A percentile compares a stretch with the other conserved stretches of the same genome.
phyloP scores from a whole-genome alignment of 768 basidiomycete species.

The Xerocomellus intermedius region DNA sequence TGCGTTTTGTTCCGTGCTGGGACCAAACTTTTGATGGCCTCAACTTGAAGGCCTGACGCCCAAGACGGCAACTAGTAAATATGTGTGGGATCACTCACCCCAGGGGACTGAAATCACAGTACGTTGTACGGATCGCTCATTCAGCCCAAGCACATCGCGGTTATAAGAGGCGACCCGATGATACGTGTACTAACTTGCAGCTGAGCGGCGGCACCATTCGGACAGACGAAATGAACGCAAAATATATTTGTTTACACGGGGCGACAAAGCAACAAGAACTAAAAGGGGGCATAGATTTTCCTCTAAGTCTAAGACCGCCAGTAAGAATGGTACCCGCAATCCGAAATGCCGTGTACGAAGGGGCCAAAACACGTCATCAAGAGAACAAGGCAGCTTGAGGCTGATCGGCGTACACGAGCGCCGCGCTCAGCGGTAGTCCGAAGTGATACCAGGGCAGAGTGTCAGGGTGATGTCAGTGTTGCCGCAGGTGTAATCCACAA shows the following conservation, averaged over 20 bases:
- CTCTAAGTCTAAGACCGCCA: not conserved
- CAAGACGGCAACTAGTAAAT: no score
- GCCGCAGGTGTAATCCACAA: slow-evolving; percentile 29
- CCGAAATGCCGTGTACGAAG: not conserved
- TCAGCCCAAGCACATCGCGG: no score
- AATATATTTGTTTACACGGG: not conserved
- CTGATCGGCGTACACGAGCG: not conserved
- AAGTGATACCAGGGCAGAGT: slow-evolving; percentile 28
- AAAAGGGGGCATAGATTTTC: not conserved
- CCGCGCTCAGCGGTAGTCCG: slow-evolving; percentile 8
- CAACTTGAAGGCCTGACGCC: no score
- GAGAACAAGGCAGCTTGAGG: not conserved
- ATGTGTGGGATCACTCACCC: not conserved
- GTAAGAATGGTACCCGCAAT: not conserved
- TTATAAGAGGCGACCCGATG: not conserved
- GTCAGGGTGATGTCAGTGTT: slow-evolving; percentile 30
- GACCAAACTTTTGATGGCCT: no score
- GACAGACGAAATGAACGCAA: not conserved
- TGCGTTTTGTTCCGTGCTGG: no score
- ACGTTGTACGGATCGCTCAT: no score
- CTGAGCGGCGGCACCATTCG: not conserved
- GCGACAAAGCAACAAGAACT: not conserved
- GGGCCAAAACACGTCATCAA: not conserved
- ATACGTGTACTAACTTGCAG: not conserved
- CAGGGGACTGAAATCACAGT: not conserved